Conservation (phyloP, 2,329 filamentous ascomycete species). For the Fusarium sp. region DNA sequence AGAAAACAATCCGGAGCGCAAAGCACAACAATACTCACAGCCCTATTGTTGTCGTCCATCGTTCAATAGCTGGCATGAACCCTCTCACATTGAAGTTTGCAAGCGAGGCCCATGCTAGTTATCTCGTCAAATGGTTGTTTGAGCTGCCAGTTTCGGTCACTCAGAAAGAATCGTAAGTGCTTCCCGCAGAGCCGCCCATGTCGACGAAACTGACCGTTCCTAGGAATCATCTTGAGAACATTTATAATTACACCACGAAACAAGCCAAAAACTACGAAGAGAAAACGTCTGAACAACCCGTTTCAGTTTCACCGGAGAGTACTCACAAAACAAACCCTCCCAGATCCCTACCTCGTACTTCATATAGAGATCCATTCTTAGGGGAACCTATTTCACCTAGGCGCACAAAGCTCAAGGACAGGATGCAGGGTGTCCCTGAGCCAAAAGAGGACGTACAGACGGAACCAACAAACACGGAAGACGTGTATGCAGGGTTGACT, state of each 20-base stretch:
- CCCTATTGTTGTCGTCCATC: slow-evolving; percentile 37
- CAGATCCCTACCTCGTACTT: neutral
- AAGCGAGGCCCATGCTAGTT: slow-evolving; percentile 8
- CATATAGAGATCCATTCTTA: slow-evolving; percentile 19
- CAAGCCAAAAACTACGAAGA: slow-evolving; percentile 4
- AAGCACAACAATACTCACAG: slow-evolving; percentile 31
- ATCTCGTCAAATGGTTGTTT: slow-evolving; percentile 34
- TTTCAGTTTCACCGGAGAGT: slow-evolving; percentile 1
- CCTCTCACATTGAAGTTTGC: slow-evolving; percentile 42
- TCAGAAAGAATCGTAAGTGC: slow-evolving; percentile 30
- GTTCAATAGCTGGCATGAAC: slow-evolving; percentile 25
- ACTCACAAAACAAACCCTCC: neutral
- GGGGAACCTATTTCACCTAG: slow-evolving; percentile 12
- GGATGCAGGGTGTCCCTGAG: slow-evolving; percentile 28
- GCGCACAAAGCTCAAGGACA: slow-evolving; percentile 44
- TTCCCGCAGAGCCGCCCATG: neutral
- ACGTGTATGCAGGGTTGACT: slow-evolving; percentile 3
- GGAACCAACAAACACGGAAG: neutral
- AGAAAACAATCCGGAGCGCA: slow-evolving; percentile 21
- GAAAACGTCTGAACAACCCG: neutral
- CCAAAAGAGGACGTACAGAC: slow-evolving; percentile 3
- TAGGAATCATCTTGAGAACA: slow-evolving; percentile 28
- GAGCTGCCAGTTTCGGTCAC: neutral
- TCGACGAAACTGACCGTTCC: slow-evolving; percentile 11
- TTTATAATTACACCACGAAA: slow-evolving; percentile 8